Base-by-base conservation (phyloP, 768 basidiomycete genomes). In the Hypholoma sublateritium region DNA sequence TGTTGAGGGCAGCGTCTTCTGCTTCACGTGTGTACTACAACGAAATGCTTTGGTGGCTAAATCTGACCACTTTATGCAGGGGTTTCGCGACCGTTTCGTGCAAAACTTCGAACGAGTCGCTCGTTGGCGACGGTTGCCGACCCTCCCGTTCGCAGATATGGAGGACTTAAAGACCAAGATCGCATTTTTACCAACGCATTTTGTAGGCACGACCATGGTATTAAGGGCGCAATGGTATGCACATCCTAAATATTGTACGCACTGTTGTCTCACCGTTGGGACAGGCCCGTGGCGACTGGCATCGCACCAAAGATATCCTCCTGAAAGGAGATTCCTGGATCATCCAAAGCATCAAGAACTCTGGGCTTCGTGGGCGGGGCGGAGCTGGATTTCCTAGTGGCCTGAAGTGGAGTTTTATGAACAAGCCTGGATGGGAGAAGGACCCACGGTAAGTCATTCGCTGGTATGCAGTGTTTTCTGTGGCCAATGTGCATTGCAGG, bases 321-420 rank as follows among this genome's bases (percentile, higher is more conserved):
- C 76, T 87, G 55, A 99, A 98, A 70, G 96, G 96, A 50, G 96
- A 99, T 76, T 82, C 86, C 6, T 99, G 95, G 94, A 95, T 98
- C 65, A 98, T 98, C 58, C 88, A 97, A 69, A 87, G 86, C 43
- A 91, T 98, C 67, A 98, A 99, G 72, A 93, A 93, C 67, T 97
- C 94, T 19, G 96, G 96, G 45, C 82, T 98, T 35, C 86, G 96
- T 67, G 96, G 96, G 12, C 88, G 96, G 54, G 96, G 96, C 50
- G 96, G 96, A 51, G 96, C 96, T 41, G 96, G 96, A 25, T 99
- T 99, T 70, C 96, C 96, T 0, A 91, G 88, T 62, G 96, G 96
- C 21, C 79, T 98, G 65, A 98, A 98, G 70, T 98, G 95, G 95
- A 91, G 88, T 67, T 95, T 94, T 71, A 96, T 98, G 96, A 98